Evolutionary conservation across 2,329 filamentous ascomycete genomes (phyloP).

Genomic region (Pseudocercospora cruenta): DNA sequence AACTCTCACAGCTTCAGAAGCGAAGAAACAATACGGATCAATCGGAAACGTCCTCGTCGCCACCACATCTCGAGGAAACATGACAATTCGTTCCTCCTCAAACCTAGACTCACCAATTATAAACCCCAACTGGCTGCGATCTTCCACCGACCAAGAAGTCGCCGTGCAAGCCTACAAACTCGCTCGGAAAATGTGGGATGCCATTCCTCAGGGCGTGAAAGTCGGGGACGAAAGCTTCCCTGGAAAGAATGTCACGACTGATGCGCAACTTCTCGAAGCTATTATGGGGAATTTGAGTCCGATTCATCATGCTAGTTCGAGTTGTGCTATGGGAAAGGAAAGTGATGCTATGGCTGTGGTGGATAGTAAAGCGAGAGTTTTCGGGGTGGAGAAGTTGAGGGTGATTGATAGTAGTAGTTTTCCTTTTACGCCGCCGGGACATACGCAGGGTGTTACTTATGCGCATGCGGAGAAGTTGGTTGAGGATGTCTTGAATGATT

Average conservation of each 20-base stretch:
- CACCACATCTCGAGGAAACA: slow-evolving; percentile 41
- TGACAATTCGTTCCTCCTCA: slow-evolving; percentile 39
- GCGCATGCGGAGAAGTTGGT: slow-evolving; percentile 28
- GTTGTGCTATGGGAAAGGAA: slow-evolving; percentile 32
- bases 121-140: slow-evolving; percentile 43
- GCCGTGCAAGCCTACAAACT: slow-evolving; percentile 41
- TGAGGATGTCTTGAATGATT: slow-evolving; percentile 21
- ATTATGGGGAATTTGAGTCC: slow-evolving; percentile 29
- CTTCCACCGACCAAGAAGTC: slow-evolving; percentile 39
- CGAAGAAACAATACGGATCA: slow-evolving; percentile 39
- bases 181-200: slow-evolving; percentile 35
- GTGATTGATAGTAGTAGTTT: slow-evolving; percentile 44
- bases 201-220: slow-evolving; percentile 32
- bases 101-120: slow-evolving; percentile 39
- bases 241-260: slow-evolving; percentile 43
- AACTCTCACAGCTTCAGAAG: slow-evolving; percentile 28
- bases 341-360: slow-evolving; percentile 43
- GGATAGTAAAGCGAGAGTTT: slow-evolving; percentile 43
- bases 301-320: slow-evolving; percentile 23
- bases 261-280: slow-evolving; percentile 48
- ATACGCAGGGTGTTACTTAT: slow-evolving; percentile 34
- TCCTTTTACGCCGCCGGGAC: slow-evolving; percentile 42
- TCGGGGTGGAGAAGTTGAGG: slow-evolving; percentile 43
- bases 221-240: slow-evolving; percentile 45
- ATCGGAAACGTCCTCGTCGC: slow-evolving; percentile 39